phyloP scores from a whole-genome alignment of 495 filamentous ascomycete genomes.

The Xylaria acuta region DNA sequence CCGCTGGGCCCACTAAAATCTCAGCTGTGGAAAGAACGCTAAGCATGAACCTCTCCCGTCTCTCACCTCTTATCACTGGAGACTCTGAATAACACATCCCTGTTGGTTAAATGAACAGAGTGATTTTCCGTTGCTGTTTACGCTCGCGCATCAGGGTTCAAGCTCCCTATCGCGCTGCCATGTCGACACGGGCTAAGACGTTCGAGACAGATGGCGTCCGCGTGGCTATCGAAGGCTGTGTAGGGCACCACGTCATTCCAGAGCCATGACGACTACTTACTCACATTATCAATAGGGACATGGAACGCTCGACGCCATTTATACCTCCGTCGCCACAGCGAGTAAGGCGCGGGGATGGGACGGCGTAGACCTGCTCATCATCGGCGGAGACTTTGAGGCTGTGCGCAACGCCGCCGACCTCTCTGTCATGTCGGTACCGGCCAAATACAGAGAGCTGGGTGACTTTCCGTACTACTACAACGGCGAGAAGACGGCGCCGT shows the following conservation, averaged over 20 bases:
- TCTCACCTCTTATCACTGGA: neutral
- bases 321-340: constrained; percentile 70
- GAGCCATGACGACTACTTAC: neutral
- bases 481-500: constrained; percentile 76
- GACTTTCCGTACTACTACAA: constrained; percentile 96
- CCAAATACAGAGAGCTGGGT: constrained; percentile 80
- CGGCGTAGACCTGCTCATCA: constrained; percentile 81
- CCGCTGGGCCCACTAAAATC: constrained; percentile 20
- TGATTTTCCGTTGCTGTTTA: neutral
- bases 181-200: no score
- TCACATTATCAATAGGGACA: constrained; percentile 68
- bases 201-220: constrained; percentile 51
- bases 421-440: constrained; percentile 82
- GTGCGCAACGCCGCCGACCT: constrained; percentile 88
- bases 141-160: neutral
- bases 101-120: neutral
- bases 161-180: no score
- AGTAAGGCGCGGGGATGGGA: constrained; percentile 73
- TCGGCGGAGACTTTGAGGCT: constrained; percentile 92
- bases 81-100: neutral
- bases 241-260: constrained; percentile 49
- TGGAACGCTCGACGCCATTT: constrained; percentile 88
- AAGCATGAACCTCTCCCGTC: neutral
- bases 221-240: constrained; percentile 79
- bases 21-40: neutral